phyloP scores from a whole-genome alignment of 306 rosid genomes.

The Malus sylvestris region DNA sequence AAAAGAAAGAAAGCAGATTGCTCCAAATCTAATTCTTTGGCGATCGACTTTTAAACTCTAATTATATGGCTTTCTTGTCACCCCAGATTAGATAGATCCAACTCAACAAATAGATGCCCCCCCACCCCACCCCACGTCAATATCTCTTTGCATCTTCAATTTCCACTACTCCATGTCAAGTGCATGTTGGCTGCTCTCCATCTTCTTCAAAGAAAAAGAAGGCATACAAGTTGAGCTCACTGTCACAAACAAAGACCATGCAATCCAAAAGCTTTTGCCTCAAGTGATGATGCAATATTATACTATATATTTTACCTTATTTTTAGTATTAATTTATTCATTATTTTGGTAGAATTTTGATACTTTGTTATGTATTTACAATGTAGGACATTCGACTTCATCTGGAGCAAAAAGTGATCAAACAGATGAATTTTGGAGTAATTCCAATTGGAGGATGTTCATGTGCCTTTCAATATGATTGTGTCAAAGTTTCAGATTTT shows the following conservation, averaged over 20 bases:
- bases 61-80: background rate
- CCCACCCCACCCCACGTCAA: background rate
- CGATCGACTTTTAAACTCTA: background rate
- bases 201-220: background rate
- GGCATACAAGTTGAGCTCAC: conserved; percentile 26
- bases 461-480: too few relatives aligned
- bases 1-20: background rate
- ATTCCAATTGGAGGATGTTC: too few relatives aligned
- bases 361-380: too few relatives aligned
- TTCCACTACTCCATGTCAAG: background rate
- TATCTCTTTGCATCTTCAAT: conserved; percentile 4
- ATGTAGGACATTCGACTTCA: too few relatives aligned
- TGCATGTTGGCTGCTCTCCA: conserved; percentile 1
- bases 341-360: too few relatives aligned
- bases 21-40: background rate
- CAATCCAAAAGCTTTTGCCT: background rate
- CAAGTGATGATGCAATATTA: too few relatives aligned
- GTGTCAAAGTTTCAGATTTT: too few relatives aligned
- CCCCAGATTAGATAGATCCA: conserved; percentile 28
- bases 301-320: too few relatives aligned
- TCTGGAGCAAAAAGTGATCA: too few relatives aligned
- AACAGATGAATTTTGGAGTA: too few relatives aligned
- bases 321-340: too few relatives aligned
- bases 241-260: conserved; percentile 14
- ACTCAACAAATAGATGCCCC: conserved; percentile 6